Evolutionary conservation across 2,329 filamentous ascomycete genomes (phyloP).

Genomic region (Pseudogymnoascus sp.): DNA sequence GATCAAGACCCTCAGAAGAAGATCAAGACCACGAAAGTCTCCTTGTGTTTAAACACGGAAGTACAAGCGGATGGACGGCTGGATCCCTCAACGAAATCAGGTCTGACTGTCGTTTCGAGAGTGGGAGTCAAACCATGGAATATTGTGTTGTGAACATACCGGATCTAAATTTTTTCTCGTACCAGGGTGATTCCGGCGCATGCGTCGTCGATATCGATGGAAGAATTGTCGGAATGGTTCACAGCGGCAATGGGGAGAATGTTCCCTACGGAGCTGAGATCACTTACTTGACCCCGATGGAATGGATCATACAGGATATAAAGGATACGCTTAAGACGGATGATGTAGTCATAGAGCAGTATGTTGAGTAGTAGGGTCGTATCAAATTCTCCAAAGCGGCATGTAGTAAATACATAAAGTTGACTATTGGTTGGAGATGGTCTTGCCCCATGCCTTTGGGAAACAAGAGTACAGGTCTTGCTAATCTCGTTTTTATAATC

Average conservation of each 20-base stretch:
- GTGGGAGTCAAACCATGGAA: background rate
- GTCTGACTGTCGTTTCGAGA: background rate
- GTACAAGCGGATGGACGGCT: background rate
- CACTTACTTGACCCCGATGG: background rate
- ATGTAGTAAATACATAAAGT: too few relatives aligned
- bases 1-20: background rate
- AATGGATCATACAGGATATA: background rate
- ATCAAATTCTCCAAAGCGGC: too few relatives aligned
- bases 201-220: too few relatives aligned
- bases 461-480: too few relatives aligned
- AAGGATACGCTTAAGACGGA: background rate
- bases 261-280: background rate
- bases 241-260: background rate
- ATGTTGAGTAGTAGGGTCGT: background rate
- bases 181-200: too few relatives aligned
- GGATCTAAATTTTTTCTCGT: background rate
- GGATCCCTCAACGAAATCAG: background rate
- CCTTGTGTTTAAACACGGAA: background rate
- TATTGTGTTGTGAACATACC: background rate
- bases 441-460: too few relatives aligned
- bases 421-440: too few relatives aligned
- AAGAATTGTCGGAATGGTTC: too few relatives aligned
- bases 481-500: too few relatives aligned
- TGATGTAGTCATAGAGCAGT: background rate
- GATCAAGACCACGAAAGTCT: background rate